Percentiles rank a stretch among this genome's conserved stretches.
These are phyloP conservation scores for Endoconidiophora laricicola DNA, from an alignment of 2,329 filamentous ascomycete species.

Conservation along the genomic window DNA sequence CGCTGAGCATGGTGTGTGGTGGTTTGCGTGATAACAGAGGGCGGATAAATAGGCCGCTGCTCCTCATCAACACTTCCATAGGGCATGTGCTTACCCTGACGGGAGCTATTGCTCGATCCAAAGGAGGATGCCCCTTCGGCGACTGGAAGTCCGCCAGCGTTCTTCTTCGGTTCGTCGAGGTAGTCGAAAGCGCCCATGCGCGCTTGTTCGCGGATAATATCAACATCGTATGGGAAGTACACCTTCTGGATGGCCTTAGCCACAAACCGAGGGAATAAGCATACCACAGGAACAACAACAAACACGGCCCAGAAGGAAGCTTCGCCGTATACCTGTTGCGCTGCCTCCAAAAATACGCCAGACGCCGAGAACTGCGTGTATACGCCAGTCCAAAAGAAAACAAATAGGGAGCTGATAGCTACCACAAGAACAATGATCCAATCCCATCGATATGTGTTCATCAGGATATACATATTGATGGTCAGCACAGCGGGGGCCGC, in stretches of 20 bases:
- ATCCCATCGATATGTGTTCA: slow-evolving; percentile 97
- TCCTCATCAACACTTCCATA: slow-evolving; percentile 66
- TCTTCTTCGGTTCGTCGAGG: slow-evolving; percentile 28
- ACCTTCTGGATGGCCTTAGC: slow-evolving; percentile 85
- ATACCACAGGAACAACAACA: slow-evolving; percentile 62
- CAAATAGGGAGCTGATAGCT: slow-evolving; percentile 62
- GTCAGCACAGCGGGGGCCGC: slow-evolving; percentile 69
- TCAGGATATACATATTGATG: slow-evolving; percentile 85
- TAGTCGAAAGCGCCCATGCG: slow-evolving; percentile 67
- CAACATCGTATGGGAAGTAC: slow-evolving; percentile 81
- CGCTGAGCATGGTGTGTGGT: slow-evolving; percentile 53
- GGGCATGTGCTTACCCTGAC: slow-evolving; percentile 38
- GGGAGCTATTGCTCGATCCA: slow-evolving; percentile 29
- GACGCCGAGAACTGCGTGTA: slow-evolving; percentile 42
- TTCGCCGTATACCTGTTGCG: slow-evolving; percentile 60
- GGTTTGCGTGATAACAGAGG: slow-evolving; percentile 64
- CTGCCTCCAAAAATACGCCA: slow-evolving; percentile 55
- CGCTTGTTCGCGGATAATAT: slow-evolving; percentile 90
- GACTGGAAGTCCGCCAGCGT: slow-evolving; percentile 11
- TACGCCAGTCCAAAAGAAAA: slow-evolving; percentile 92
- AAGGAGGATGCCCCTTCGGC: slow-evolving; percentile 3
- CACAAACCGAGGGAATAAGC: slow-evolving; percentile 72
- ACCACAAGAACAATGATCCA: slow-evolving; percentile 85
- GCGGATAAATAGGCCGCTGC: slow-evolving; percentile 80
- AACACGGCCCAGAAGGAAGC: slow-evolving; percentile 78